Evolutionary conservation across 163 green algal species (phyloP), one percentile per base, ranked within the genome.

Genomic region (Scenedesmus sp.): DNA sequence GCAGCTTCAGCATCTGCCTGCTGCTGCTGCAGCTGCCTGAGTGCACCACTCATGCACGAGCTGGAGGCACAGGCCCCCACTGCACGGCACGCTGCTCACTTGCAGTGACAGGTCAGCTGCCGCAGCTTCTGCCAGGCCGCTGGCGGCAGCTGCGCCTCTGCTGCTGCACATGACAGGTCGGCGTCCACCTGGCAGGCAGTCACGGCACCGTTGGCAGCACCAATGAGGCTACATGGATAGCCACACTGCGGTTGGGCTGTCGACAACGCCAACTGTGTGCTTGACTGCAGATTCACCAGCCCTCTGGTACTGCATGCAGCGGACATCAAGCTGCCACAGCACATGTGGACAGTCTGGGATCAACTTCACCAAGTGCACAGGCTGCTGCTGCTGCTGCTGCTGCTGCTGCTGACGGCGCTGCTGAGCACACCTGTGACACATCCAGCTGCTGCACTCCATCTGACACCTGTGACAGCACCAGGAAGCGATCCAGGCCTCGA

Each of bases 381-480:
- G 5, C 16, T 76, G 65, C 30, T 37, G n/a, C n/a, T n/a, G 65
- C 61, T 73, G 61, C 26, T 37, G n/a, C n/a, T 30, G 59, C 24
- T 72, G 59, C 59, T 72, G 59, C 59, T 72, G 59, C 3, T 35
- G 59, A 1, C 33, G 59, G 22, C 24, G 22, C 59, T 76, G 65
- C 65, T 76, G 65, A 26, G 1, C 59, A 7, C 65, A 76, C 65
- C 65, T 76, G 65, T 24, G 65, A 76, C 65, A 73, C 81, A 49
- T 86, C 81, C n/a, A 86, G n/a, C 81, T 86, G 46, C 44, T 86
- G 81, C 30, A 86, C 81, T 13, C 81, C 81, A 13, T 86, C 81
- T 43, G 81, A 86, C 81, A 86, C 40, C 46, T 43, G 37, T 22
- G 81, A 86, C 37, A 86, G 10, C 30, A 70, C 26, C 46, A 73